These are phyloP conservation scores for Gaeumannomyces sp. DNA, from an alignment of 2,329 filamentous ascomycete species.

Conservation along the genomic window DNA sequence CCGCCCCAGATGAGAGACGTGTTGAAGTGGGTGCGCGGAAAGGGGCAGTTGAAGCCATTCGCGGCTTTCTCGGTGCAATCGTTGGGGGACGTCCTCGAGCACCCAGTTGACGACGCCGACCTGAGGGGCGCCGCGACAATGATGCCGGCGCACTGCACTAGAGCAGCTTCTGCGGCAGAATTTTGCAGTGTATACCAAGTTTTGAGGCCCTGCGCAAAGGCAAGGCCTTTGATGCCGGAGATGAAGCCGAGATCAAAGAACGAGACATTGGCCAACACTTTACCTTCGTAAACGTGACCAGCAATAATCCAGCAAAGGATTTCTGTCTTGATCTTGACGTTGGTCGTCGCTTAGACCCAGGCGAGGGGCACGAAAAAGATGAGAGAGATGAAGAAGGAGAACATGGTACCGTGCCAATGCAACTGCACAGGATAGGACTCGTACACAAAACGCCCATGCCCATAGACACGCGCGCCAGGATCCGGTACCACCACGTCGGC, in stretches of 20 bases:
- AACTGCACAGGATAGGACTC: conserved; percentile 36
- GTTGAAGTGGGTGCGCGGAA: conserved; percentile 41
- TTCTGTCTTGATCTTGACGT: conserved; percentile 42
- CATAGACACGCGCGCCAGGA: conserved; percentile 24
- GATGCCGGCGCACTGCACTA: conserved; percentile 40
- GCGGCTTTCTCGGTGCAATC: conserved; percentile 35
- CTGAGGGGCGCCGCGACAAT: conserved; percentile 39
- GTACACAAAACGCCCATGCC: conserved; percentile 33
- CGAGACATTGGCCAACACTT: conserved; percentile 39
- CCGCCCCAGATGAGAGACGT: conserved; percentile 44
- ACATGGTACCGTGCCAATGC: conserved; percentile 1
- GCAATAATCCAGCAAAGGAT: conserved; percentile 41
- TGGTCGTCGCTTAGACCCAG: conserved; percentile 40
- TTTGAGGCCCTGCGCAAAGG: conserved; percentile 44
- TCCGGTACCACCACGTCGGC: conserved; percentile 39
- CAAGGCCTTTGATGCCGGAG: conserved; percentile 36
- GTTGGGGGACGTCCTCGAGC: conserved; percentile 30
- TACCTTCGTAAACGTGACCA: conserved; percentile 39
- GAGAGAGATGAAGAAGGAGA: conserved; percentile 26
- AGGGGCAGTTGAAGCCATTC: conserved; percentile 42
- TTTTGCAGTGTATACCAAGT: conserved; percentile 44
- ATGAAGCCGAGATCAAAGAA: conserved; percentile 37
- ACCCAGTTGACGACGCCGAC: conserved; percentile 28
- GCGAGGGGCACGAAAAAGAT: conserved; percentile 33
- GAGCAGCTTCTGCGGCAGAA: conserved; percentile 41